These are phyloP conservation scores for Xylaria grammica DNA, from an alignment of 495 filamentous ascomycete genomes.

Conservation along the genomic window DNA sequence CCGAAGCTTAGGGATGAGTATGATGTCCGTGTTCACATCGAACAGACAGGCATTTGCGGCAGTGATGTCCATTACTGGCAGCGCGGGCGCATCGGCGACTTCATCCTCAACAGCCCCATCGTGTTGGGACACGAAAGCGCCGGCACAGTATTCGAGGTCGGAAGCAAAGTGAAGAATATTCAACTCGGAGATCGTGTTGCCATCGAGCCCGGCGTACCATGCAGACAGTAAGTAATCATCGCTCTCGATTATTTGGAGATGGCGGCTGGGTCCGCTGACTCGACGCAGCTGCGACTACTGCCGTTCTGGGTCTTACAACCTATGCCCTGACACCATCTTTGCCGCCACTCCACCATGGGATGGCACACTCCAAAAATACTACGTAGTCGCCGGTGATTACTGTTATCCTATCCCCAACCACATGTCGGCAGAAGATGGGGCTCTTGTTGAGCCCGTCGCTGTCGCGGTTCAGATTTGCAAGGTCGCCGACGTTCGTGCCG, in stretches of 20 bases:
- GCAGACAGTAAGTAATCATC: slow-evolving; percentile 52
- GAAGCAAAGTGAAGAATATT: slow-evolving; percentile 67
- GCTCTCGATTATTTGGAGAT: not conserved
- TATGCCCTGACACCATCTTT: slow-evolving; percentile 58
- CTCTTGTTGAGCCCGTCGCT: slow-evolving; percentile 59
- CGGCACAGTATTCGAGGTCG: slow-evolving; percentile 69
- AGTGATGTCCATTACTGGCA: slow-evolving; percentile 44
- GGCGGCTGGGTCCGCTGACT: too few relatives aligned
- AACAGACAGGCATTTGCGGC: slow-evolving; percentile 46
- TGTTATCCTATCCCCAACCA: slow-evolving; percentile 57
- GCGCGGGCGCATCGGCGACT: slow-evolving; percentile 44
- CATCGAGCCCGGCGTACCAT: slow-evolving; percentile 60
- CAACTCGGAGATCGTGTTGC: slow-evolving; percentile 67
- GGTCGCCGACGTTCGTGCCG: slow-evolving; percentile 50
- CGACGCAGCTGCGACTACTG: slow-evolving; percentile 54
- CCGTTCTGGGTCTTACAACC: slow-evolving; percentile 58
- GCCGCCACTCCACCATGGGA: slow-evolving; percentile 61
- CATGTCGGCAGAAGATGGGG: slow-evolving; percentile 56
- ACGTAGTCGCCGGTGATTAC: slow-evolving; percentile 59
- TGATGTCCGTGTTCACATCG: slow-evolving; percentile 44
- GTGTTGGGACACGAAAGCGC: slow-evolving; percentile 80
- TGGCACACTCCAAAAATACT: slow-evolving; percentile 62
- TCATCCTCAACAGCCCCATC: slow-evolving; percentile 38
- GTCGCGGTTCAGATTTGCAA: slow-evolving; percentile 62
- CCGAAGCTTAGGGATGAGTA: slow-evolving; percentile 38